phyloP scores from a whole-genome alignment of 805 yeast genomes.

The Wickerhamiella bombiphila region DNA sequence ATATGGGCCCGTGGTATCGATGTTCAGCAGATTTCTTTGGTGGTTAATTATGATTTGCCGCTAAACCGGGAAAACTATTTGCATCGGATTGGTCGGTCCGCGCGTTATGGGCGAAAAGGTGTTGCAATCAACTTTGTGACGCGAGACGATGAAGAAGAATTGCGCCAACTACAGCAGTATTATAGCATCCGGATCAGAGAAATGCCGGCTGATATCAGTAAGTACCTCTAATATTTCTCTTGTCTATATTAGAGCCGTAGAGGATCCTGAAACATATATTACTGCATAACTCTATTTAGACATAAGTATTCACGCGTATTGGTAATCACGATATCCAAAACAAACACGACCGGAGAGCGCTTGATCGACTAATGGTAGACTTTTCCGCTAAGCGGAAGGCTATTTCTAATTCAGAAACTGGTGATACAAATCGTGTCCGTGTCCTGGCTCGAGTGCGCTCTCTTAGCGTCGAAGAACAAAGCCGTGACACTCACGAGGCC shows the following conservation, averaged over 20 bases:
- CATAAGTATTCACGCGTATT: slow-evolving; percentile 58
- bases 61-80: slow-evolving; percentile 86
- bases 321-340: slow-evolving; percentile 73
- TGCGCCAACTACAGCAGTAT: slow-evolving; percentile 74
- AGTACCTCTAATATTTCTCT: slow-evolving; percentile 9
- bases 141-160: slow-evolving; percentile 52
- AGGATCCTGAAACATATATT: not conserved
- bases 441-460: too few species aligned
- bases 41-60: slow-evolving; percentile 90
- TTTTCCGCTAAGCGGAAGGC: too few species aligned
- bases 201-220: slow-evolving; percentile 65
- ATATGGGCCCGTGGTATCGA: slow-evolving; percentile 98
- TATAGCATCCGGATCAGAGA: slow-evolving; percentile 80
- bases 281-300: too few species aligned
- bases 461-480: too few species aligned
- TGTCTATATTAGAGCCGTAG: not conserved
- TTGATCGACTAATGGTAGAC: too few species aligned
- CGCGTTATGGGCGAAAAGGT: slow-evolving; percentile 94
- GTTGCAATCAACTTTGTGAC: slow-evolving; percentile 93
- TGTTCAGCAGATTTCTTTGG: slow-evolving; percentile 94
- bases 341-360: slow-evolving; percentile 53
- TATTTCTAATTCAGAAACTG: too few species aligned
- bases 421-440: too few species aligned
- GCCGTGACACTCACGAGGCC: too few species aligned
- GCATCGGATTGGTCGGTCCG: slow-evolving; percentile 96